phyloP scores from a whole-genome alignment of 176 grass and related monocot genomes.

The Musa troglodytarum region DNA sequence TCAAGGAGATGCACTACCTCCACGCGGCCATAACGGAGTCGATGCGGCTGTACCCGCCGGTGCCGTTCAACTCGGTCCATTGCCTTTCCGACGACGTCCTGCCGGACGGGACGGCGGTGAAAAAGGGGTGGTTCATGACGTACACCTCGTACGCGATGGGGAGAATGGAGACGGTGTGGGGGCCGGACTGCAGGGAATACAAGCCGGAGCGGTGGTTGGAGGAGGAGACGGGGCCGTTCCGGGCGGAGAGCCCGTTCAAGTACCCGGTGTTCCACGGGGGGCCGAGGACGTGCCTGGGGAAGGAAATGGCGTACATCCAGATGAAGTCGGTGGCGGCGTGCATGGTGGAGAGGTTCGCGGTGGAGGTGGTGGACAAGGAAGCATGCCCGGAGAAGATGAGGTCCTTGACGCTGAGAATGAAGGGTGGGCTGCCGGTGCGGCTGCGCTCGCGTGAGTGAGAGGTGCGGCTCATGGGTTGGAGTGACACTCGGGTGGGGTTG shows the following conservation, averaged over 20 bases:
- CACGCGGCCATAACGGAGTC: constrained; percentile 2
- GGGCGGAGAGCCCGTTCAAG: background rate
- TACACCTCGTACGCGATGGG: constrained; percentile 13
- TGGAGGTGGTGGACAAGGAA: background rate
- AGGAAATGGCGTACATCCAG: constrained; percentile 16
- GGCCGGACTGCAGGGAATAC: constrained; percentile 5
- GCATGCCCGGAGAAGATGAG: background rate
- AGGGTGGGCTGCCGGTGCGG: background rate
- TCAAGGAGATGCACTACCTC: constrained; percentile 14
- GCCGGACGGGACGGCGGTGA: constrained; percentile 11
- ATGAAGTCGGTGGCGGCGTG: constrained; percentile 10
- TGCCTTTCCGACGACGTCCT: constrained; percentile 5
- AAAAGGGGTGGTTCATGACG: constrained; percentile 12
- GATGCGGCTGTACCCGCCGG: constrained; percentile 1
- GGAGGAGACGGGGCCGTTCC: background rate
- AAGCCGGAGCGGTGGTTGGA: constrained; percentile 11
- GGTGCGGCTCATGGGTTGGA: no score
- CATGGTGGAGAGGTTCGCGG: background rate
- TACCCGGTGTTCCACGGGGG: background rate
- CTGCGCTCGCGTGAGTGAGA: no score
- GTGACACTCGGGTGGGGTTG: no score
- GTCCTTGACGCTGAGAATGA: background rate
- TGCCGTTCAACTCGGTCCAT: background rate
- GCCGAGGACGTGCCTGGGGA: constrained; percentile 16
- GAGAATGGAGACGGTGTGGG: constrained; percentile 1